Evolutionary conservation across 2,329 filamentous ascomycete species (phyloP).

Genomic region (Pezicula rhizophila): DNA sequence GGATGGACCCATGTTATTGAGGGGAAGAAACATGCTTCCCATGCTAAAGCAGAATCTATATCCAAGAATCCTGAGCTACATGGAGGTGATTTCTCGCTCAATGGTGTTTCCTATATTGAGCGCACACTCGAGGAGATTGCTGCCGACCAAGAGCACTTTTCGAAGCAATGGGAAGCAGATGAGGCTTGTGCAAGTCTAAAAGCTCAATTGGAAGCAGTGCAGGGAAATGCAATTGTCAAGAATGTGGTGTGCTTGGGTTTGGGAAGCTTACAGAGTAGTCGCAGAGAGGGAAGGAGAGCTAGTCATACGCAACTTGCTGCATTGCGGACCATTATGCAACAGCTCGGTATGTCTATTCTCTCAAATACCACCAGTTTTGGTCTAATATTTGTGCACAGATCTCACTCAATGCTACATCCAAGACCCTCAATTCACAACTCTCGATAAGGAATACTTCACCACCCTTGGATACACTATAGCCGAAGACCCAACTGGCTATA

Average conservation of each 20-base stretch:
- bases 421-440: slow-evolving; percentile 26
- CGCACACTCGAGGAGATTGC: slow-evolving; percentile 22
- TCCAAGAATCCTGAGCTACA: slow-evolving; percentile 8
- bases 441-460: slow-evolving; percentile 23
- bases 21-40: slow-evolving; percentile 9
- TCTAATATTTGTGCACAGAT: background rate
- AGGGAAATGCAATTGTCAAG: slow-evolving; percentile 6
- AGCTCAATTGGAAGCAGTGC: background rate
- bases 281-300: slow-evolving; percentile 22
- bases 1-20: slow-evolving; percentile 30
- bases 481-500: slow-evolving; percentile 24
- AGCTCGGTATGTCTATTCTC: slow-evolving; percentile 10
- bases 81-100: slow-evolving; percentile 22
- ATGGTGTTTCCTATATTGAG: slow-evolving; percentile 22
- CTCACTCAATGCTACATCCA: slow-evolving; percentile 12
- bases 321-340: slow-evolving; percentile 18
- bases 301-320: slow-evolving; percentile 26
- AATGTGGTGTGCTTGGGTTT: slow-evolving; percentile 25
- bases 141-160: slow-evolving; percentile 18
- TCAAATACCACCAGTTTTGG: background rate
- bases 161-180: slow-evolving; percentile 22
- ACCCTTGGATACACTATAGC: slow-evolving; percentile 20
- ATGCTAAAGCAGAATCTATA: slow-evolving; percentile 2
- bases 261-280: slow-evolving; percentile 24
- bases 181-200: slow-evolving; percentile 14